Evolutionary conservation across 192 early-diverging fungal species (phyloP).

Genomic region (Coemansia sp.): DNA sequence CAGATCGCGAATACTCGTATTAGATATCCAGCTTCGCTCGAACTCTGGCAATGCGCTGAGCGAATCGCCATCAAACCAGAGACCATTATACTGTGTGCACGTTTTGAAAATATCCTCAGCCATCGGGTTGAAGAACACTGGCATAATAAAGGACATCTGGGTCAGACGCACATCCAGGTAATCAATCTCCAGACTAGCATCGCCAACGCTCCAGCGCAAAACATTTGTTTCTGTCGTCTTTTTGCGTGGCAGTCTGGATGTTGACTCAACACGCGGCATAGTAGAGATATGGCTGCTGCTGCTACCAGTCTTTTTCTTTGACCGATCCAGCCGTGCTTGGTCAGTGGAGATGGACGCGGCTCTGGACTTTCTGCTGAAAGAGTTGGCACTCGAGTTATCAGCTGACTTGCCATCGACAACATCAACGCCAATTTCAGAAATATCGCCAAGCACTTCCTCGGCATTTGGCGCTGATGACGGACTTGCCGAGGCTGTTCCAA

Average conservation of each 20-base stretch:
- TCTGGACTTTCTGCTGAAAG: not conserved
- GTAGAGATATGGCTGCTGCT: not conserved
- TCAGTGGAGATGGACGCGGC: not conserved
- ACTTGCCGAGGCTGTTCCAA: slow-evolving; percentile 8
- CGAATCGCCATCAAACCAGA: slow-evolving; percentile 30
- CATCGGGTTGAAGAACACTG: slow-evolving; percentile 38
- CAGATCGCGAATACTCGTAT: slow-evolving; percentile 46
- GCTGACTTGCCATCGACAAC: not conserved
- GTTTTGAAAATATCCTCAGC: not conserved
- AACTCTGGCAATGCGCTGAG: slow-evolving; percentile 16
- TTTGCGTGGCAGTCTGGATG: not conserved
- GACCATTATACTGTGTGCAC: slow-evolving; percentile 20
- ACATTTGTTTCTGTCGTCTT: slow-evolving; percentile 26
- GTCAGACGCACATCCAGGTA: slow-evolving; percentile 56
- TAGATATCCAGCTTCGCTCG: slow-evolving; percentile 42
- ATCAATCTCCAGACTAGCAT: slow-evolving; percentile 54
- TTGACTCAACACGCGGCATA: not conserved
- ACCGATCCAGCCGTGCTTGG: not conserved
- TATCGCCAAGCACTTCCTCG: not conserved
- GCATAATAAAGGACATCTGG: slow-evolving; percentile 45
- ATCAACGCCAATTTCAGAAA: not conserved
- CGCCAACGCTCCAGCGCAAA: slow-evolving; percentile 55
- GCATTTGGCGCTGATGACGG: not conserved
- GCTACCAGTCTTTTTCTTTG: slow-evolving; percentile 3
- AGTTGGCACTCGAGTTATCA: not conserved